Evolutionary conservation across 768 basidiomycete genomes (phyloP).

Genomic region (Agaricus subrufescens): DNA sequence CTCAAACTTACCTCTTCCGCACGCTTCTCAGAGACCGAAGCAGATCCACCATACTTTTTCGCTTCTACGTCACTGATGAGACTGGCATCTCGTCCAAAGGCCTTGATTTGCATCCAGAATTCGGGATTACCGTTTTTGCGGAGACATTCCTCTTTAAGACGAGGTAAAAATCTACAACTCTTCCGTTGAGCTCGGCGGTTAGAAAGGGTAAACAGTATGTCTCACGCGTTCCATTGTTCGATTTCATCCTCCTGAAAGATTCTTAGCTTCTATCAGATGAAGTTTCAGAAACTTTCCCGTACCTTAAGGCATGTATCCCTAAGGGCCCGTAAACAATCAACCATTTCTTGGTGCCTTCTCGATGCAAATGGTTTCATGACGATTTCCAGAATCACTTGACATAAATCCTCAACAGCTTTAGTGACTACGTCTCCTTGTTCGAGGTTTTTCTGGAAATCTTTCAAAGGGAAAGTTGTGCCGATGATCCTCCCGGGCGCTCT

Average conservation of each 20-base stretch:
- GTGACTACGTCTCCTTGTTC: constrained; percentile 73
- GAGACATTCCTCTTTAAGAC: constrained; percentile 53
- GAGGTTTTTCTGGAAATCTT: constrained; percentile 72
- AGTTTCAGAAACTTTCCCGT: constrained; percentile 14
- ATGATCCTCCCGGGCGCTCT: constrained; percentile 71
- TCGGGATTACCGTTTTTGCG: constrained; percentile 53
- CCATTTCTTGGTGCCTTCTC: constrained; percentile 61
- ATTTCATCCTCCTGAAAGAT: constrained; percentile 70
- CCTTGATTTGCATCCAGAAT: constrained; percentile 62
- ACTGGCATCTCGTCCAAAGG: constrained; percentile 47
- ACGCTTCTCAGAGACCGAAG: constrained; percentile 48
- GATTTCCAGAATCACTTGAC: constrained; percentile 65
- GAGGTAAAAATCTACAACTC: constrained; percentile 49
- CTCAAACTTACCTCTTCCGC: constrained; percentile 46
- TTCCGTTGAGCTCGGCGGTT: not conserved
- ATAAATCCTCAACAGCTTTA: constrained; percentile 82
- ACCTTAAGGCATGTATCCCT: constrained; percentile 65
- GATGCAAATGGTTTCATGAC: constrained; percentile 66
- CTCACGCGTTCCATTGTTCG: constrained; percentile 74
- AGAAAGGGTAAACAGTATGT: constrained; percentile 10
- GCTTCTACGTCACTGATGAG: constrained; percentile 66
- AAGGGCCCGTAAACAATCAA: constrained; percentile 68
- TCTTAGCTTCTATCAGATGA: not conserved
- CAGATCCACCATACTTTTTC: constrained; percentile 49
- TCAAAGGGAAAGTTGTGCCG: constrained; percentile 65